Conservation (phyloP, 345 rosid genomes). For the Eucalyptus tenuipes region DNA sequence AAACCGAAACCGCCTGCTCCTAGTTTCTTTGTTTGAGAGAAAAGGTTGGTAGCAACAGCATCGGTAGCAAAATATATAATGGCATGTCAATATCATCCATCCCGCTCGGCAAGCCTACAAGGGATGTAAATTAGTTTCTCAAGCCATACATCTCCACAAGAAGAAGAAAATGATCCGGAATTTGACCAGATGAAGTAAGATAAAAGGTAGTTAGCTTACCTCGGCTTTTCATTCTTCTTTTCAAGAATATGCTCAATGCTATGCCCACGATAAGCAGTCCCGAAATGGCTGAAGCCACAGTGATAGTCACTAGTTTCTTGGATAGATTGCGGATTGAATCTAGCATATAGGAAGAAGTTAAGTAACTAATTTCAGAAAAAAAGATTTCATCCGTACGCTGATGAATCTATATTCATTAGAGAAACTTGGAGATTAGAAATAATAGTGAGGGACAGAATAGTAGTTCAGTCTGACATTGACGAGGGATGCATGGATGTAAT, state of each 20-base stretch:
- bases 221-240: neutral
- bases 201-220: neutral
- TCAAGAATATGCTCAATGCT: neutral
- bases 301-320: neutral
- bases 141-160: neutral
- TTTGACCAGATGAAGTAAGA: too few species aligned
- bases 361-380: too few species aligned
- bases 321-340: neutral
- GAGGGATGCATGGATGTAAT: neutral
- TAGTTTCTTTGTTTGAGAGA: neutral
- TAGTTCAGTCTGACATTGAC: neutral
- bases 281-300: neutral
- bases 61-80: conserved; percentile 18
- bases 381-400: too few species aligned
- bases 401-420: too few species aligned
- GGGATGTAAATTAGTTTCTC: neutral
- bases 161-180: neutral
- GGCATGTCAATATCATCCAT: conserved; percentile 15
- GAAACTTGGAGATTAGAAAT: too few species aligned
- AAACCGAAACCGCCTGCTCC: too few species aligned
- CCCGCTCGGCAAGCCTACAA: neutral
- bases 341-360: too few species aligned
- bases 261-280: neutral
- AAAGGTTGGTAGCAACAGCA: conserved; percentile 24
- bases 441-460: too few species aligned